These are phyloP conservation scores for Penicillium sp. DNA, from an alignment of 2,329 filamentous ascomycete species.

Conservation along the genomic window DNA sequence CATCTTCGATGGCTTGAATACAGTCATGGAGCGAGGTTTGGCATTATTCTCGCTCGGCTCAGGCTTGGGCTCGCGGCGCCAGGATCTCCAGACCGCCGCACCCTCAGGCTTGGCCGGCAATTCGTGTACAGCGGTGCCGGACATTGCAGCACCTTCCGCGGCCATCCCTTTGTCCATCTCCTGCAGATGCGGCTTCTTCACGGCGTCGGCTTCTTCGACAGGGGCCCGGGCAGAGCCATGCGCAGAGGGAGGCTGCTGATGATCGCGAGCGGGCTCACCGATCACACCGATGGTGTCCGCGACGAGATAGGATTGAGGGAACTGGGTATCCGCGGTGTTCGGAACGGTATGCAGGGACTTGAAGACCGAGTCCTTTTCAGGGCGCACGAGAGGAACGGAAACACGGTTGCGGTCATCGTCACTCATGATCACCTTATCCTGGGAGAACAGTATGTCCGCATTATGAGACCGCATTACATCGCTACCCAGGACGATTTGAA, in stretches of 20 bases:
- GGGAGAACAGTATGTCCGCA: slow-evolving; percentile 88
- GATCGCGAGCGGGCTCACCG: slow-evolving; percentile 31
- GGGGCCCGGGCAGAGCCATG: slow-evolving; percentile 31
- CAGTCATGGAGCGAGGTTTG: slow-evolving; percentile 76
- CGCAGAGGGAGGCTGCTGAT: slow-evolving; percentile 34
- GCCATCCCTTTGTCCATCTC: neutral
- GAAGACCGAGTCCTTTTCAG: slow-evolving; percentile 82
- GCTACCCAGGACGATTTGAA: slow-evolving; percentile 88
- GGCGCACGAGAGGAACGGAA: slow-evolving; percentile 87
- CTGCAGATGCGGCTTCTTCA: slow-evolving; percentile 24
- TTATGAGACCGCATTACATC: slow-evolving; percentile 84
- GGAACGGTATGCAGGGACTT: slow-evolving; percentile 71
- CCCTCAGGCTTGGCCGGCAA: slow-evolving; percentile 37
- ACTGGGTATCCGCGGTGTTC: slow-evolving; percentile 18
- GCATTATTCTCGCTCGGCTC: slow-evolving; percentile 52
- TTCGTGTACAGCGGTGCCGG: slow-evolving; percentile 14
- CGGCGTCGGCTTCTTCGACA: slow-evolving; percentile 29
- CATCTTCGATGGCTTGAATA: slow-evolving; percentile 76
- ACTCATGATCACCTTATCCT: slow-evolving; percentile 84
- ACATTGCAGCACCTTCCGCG: neutral
- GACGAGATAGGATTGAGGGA: slow-evolving; percentile 6
- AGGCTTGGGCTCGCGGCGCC: slow-evolving; percentile 58
- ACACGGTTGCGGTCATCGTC: slow-evolving; percentile 85
- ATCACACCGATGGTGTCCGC: slow-evolving; percentile 40
- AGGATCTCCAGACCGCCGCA: slow-evolving; percentile 70